These are phyloP conservation scores for Quercus phellos DNA, from an alignment of 331 rosid genomes.

Conservation along the genomic window DNA sequence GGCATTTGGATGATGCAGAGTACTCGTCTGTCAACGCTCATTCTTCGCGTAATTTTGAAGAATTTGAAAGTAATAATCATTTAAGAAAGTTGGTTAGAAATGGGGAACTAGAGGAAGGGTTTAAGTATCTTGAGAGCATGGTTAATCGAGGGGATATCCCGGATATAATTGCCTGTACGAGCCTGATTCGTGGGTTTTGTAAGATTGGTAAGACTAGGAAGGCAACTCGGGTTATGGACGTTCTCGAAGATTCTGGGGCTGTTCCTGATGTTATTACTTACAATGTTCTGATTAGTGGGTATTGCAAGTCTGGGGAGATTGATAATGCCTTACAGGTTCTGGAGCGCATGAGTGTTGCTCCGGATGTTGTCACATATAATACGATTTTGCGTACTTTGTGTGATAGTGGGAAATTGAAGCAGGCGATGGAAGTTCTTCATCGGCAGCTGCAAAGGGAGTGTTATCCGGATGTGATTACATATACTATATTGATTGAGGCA, in stretches of 20 bases:
- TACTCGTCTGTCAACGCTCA: slow-evolving; percentile 16
- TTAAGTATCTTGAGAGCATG: slow-evolving; percentile 52
- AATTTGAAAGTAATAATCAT: slow-evolving; percentile 43
- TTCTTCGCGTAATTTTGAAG: slow-evolving; percentile 35
- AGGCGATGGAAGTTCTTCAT: slow-evolving; percentile 84
- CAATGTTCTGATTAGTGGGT: slow-evolving; percentile 72
- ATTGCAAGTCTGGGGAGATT: slow-evolving; percentile 73
- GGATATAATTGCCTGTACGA: slow-evolving; percentile 61
- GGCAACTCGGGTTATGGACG: slow-evolving; percentile 57
- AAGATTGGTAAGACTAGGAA: slow-evolving; percentile 52
- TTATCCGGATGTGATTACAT: slow-evolving; percentile 80
- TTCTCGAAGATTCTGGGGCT: slow-evolving; percentile 70
- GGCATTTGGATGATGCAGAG: slow-evolving; percentile 27
- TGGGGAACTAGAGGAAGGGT: slow-evolving; percentile 63
- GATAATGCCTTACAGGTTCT: slow-evolving; percentile 57
- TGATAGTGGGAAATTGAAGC: slow-evolving; percentile 63
- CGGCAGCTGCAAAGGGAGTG: slow-evolving; percentile 59
- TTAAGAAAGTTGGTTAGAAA: slow-evolving; percentile 50
- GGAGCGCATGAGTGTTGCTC: slow-evolving; percentile 71
- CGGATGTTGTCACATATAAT: slow-evolving; percentile 76
- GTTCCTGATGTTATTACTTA: slow-evolving; percentile 71
- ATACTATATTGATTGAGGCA: slow-evolving; percentile 82
- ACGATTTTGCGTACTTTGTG: slow-evolving; percentile 75
- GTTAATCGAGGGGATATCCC: slow-evolving; percentile 53
- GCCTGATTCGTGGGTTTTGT: slow-evolving; percentile 70